Evolutionary conservation across 176 grass and related monocot species (phyloP).

Genomic region (Triticum timopheevii): DNA sequence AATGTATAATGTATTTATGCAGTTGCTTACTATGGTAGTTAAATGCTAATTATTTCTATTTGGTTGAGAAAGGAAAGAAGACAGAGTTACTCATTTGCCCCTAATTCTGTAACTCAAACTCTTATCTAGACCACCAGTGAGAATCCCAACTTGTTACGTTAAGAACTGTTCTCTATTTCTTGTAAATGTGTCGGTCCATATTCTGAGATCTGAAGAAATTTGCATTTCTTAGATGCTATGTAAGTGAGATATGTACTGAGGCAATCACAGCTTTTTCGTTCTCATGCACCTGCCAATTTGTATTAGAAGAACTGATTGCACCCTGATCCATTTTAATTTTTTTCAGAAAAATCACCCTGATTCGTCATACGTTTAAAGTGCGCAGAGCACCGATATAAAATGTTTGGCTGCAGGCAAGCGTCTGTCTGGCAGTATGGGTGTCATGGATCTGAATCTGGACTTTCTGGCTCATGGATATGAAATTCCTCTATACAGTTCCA

Average conservation of each 20-base stretch:
- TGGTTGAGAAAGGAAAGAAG: neutral
- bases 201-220: conserved; percentile 4
- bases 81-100: neutral
- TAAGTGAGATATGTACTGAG: neutral
- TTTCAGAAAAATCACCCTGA: neutral
- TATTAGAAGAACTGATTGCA: neutral
- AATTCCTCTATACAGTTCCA: conserved; percentile 8
- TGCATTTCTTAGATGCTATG: conserved; percentile 12
- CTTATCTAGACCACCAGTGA: neutral
- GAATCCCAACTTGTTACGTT: conserved; percentile 12
- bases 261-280: neutral
- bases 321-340: neutral
- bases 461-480: neutral
- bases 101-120: neutral
- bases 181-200: neutral
- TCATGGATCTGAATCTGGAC: neutral
- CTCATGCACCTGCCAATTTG: neutral
- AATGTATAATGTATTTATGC: conserved; percentile 20
- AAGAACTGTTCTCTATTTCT: neutral
- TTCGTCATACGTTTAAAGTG: neutral
- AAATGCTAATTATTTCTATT: neutral
- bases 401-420: neutral
- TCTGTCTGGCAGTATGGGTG: neutral
- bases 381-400: neutral
- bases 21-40: conserved; percentile 13